Evolutionary conservation across 2,329 filamentous ascomycete genomes (phyloP).

Genomic region (Pseudocercospora pini-densiflorae): DNA sequence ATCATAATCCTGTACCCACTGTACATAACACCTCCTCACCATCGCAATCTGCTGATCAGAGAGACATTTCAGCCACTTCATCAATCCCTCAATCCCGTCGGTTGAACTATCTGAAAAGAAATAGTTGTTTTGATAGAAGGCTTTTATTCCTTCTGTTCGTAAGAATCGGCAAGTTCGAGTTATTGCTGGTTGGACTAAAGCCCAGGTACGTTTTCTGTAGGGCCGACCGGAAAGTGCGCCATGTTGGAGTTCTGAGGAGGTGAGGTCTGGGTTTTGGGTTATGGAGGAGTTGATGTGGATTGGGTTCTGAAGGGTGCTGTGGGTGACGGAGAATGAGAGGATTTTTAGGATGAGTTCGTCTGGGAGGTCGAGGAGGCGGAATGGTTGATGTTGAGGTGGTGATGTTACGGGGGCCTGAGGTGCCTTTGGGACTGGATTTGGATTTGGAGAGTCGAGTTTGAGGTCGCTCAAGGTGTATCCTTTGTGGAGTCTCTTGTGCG

Average conservation of each 20-base stretch:
- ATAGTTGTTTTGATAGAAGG: constrained; percentile 5
- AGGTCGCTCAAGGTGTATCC: background rate
- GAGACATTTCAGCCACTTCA: background rate
- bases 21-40: background rate
- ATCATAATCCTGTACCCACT: background rate
- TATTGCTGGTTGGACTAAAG: constrained; percentile 9
- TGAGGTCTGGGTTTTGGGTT: background rate
- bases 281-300: background rate
- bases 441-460: background rate
- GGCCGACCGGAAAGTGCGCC: background rate
- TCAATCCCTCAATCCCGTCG: background rate
- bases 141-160: constrained; percentile 9
- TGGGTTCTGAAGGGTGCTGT: background rate
- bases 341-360: constrained; percentile 3
- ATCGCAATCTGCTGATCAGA: background rate
- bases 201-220: background rate
- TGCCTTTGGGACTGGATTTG: background rate
- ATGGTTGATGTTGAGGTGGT: background rate
- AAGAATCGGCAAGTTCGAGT: constrained; percentile 10
- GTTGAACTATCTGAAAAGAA: constrained; percentile 3
- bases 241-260: background rate
- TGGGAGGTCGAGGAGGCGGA: constrained; percentile 2
- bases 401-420: background rate
- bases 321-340: constrained; percentile 4
- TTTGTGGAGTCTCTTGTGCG: background rate